Conservation (phyloP, 768 basidiomycete species). For the Agrocybe pediades region DNA sequence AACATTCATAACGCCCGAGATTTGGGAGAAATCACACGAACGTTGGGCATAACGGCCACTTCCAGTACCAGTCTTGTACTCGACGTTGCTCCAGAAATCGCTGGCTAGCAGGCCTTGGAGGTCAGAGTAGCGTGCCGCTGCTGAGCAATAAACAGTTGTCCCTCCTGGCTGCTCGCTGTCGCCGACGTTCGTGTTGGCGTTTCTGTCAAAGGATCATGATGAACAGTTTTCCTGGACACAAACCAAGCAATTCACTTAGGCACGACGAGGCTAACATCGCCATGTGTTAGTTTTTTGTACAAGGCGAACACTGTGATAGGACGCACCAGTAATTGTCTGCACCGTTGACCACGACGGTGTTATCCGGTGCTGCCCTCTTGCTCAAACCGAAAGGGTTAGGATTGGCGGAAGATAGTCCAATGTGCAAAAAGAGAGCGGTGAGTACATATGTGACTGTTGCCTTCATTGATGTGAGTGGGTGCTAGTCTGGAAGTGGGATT, state of each 20-base stretch:
- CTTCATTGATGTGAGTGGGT: background rate
- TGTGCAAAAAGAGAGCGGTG: background rate
- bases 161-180: slow-evolving; percentile 59
- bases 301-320: background rate
- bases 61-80: slow-evolving; percentile 43
- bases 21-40: slow-evolving; percentile 21
- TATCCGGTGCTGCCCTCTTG: slow-evolving; percentile 29
- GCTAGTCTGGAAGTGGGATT: no score
- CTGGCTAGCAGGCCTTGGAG: slow-evolving; percentile 46
- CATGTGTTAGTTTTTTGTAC: background rate
- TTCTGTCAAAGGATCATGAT: slow-evolving; percentile 22
- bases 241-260: slow-evolving; percentile 33
- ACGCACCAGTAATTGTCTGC: slow-evolving; percentile 48
- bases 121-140: slow-evolving; percentile 37
- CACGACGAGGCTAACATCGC: slow-evolving; percentile 40
- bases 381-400: slow-evolving; percentile 11
- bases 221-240: slow-evolving; percentile 9
- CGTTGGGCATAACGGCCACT: slow-evolving; percentile 46
- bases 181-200: slow-evolving; percentile 54
- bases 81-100: slow-evolving; percentile 54
- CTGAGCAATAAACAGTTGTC: slow-evolving; percentile 55
- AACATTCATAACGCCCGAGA: background rate
- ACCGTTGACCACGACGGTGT: slow-evolving; percentile 50
- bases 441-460: background rate
- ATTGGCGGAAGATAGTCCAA: background rate